phyloP scores from a whole-genome alignment of 768 basidiomycete genomes.

The Pleurotus cornucopiae region DNA sequence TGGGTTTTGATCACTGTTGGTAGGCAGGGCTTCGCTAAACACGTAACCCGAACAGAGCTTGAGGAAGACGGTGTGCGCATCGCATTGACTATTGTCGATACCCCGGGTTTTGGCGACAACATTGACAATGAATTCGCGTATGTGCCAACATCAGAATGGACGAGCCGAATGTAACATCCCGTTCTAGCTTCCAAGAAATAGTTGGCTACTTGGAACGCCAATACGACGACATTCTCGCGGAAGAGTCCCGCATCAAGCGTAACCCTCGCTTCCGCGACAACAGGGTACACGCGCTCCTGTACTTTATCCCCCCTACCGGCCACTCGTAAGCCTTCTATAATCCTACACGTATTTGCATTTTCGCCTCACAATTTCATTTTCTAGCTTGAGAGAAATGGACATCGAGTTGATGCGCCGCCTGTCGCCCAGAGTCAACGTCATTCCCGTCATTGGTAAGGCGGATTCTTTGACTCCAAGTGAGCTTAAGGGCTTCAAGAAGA shows the following conservation, averaged over 20 bases:
- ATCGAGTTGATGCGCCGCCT: constrained; percentile 98
- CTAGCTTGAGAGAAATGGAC: constrained; percentile 92
- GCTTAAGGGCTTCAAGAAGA: constrained; percentile 92
- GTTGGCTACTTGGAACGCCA: constrained; percentile 95
- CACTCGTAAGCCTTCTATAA: constrained; percentile 66
- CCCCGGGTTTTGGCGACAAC: constrained; percentile 97
- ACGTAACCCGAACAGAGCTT: constrained; percentile 55
- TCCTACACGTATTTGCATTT: not conserved
- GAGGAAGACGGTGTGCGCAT: constrained; percentile 99
- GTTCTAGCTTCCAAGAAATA: constrained; percentile 88
- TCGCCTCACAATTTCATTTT: constrained; percentile 4
- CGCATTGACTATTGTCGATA: constrained; percentile 96
- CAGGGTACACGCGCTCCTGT: constrained; percentile 91
- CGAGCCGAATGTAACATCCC: not conserved
- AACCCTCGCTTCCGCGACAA: constrained; percentile 99
- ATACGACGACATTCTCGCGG: constrained; percentile 98
- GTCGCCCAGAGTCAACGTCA: constrained; percentile 97
- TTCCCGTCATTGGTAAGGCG: constrained; percentile 95
- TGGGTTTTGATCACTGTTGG: constrained; percentile 32
- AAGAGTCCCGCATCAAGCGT: constrained; percentile 98
- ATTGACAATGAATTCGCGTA: constrained; percentile 99
- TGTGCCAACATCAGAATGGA: constrained; percentile 22
- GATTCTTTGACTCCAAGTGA: constrained; percentile 93
- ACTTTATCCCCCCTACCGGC: constrained; percentile 99
- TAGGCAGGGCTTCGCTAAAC: not conserved